Percentiles rank a stretch among this genome's conserved stretches.
phyloP scores from a whole-genome alignment of 2,329 filamentous ascomycete species.

The Aschersonia sp. region DNA sequence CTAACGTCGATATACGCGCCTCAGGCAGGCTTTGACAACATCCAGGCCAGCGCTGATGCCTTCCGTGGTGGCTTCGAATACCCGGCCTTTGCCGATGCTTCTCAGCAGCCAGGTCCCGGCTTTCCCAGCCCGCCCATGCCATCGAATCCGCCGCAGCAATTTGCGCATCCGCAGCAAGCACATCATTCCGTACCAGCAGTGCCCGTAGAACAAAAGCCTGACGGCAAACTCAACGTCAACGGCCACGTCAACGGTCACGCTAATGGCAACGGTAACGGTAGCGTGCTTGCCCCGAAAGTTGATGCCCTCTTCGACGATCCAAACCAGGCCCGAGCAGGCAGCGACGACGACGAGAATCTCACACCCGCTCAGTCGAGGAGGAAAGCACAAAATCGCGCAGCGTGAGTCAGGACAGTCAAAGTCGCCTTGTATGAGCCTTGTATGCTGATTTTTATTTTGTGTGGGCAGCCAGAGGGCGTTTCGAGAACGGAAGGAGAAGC shows the following conservation, averaged over 20 bases:
- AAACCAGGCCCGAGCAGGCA: conserved; percentile 20
- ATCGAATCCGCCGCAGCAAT: conserved; percentile 21
- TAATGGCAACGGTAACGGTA: too few relatives aligned
- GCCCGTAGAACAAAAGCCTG: conserved; percentile 8
- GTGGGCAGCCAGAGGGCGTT: conserved; percentile 76
- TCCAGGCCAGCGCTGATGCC: conserved; percentile 27
- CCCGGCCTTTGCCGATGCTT: conserved; percentile 21
- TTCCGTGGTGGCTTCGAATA: conserved; percentile 31
- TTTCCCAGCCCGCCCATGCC: conserved; percentile 35
- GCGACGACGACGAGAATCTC: conserved; percentile 40
- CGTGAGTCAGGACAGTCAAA: conserved; percentile 27
- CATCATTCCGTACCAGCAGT: conserved; percentile 11
- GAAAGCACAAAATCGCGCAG: conserved; percentile 47
- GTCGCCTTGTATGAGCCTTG: neutral
- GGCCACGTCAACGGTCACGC: too few relatives aligned
- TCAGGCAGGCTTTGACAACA: conserved; percentile 35
- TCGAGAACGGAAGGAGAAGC: conserved; percentile 86
- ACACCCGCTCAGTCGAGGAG: conserved; percentile 43
- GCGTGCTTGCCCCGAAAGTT: conserved; percentile 14
- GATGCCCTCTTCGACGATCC: conserved; percentile 23
- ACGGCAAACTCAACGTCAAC: conserved; percentile 1
- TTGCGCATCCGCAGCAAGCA: conserved; percentile 10
- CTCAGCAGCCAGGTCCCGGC: conserved; percentile 10
- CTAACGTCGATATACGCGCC: neutral
- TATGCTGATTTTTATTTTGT: neutral